These are phyloP conservation scores for Knoxdaviesia capensis DNA, from an alignment of 2,329 filamentous ascomycete genomes.

Conservation along the genomic window DNA sequence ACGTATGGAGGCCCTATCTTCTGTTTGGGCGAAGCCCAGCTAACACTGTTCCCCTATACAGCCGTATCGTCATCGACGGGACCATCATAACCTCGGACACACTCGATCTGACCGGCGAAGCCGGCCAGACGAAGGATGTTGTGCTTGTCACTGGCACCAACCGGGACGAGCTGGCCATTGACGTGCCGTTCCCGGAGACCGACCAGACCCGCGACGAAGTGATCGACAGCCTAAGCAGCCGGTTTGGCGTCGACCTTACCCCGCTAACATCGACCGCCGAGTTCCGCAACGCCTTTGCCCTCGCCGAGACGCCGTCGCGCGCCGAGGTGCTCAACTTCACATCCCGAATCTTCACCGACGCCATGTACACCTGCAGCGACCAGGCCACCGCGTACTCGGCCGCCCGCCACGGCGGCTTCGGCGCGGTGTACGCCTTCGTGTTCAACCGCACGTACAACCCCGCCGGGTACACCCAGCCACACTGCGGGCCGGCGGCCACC, in stretches of 20 bases:
- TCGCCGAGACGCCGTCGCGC: slow-evolving; percentile 4
- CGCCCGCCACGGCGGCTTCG: slow-evolving; percentile 11
- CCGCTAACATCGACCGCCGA: slow-evolving; percentile 4
- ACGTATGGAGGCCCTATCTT: slow-evolving; percentile 6
- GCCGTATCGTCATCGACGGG: slow-evolving; percentile 12
- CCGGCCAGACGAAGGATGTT: slow-evolving; percentile 9
- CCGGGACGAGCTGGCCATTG: slow-evolving; percentile 15
- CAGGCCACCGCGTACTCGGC: slow-evolving; percentile 15
- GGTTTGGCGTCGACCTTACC: slow-evolving; percentile 6
- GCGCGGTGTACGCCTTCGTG: slow-evolving; percentile 13
- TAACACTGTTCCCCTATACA: slow-evolving; percentile 1
- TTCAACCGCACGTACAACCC: slow-evolving; percentile 20
- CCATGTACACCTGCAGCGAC: slow-evolving; percentile 14
- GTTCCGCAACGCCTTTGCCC: slow-evolving; percentile 4
- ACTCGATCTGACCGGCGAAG: slow-evolving; percentile 10
- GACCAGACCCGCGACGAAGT: slow-evolving; percentile 8
- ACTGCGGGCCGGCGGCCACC: slow-evolving; percentile 12
- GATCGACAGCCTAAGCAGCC: slow-evolving; percentile 5
- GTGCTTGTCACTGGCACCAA: slow-evolving; percentile 16
- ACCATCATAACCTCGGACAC: slow-evolving; percentile 9
- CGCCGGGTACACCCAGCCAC: slow-evolving; percentile 10
- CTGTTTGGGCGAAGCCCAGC: background rate
- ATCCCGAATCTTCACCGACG: slow-evolving; percentile 9
- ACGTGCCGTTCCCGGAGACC: slow-evolving; percentile 9
- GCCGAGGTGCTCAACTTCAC: slow-evolving; percentile 13